A percentile compares a stretch with the other conserved stretches of the same genome.
These are phyloP conservation scores for Rhizophora mangle DNA, from an alignment of 345 rosid species.

Conservation along the genomic window DNA sequence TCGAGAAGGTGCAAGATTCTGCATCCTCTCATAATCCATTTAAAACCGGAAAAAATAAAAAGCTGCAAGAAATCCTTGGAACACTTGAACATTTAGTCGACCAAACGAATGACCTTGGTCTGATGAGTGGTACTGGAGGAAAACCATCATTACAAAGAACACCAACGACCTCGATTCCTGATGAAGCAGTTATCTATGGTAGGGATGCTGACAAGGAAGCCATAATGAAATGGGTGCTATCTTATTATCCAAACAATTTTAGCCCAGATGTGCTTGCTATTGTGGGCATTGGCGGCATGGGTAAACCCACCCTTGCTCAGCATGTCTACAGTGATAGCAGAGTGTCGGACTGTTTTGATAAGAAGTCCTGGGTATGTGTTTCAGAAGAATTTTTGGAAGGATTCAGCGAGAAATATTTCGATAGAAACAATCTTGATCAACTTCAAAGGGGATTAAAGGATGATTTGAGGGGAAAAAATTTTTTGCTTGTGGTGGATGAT, in stretches of 20 bases:
- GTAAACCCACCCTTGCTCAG: conserved; percentile 17
- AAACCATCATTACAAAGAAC: neutral
- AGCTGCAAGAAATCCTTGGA: conserved; percentile 6
- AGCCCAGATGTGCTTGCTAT: neutral
- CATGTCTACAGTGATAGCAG: neutral
- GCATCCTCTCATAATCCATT: conserved; percentile 10
- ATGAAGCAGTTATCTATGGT: neutral
- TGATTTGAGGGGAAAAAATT: neutral
- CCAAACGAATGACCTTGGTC: conserved; percentile 18
- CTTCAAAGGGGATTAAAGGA: neutral
- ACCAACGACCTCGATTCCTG: conserved; percentile 16
- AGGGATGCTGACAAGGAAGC: conserved; percentile 5
- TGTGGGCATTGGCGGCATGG: conserved; percentile 5
- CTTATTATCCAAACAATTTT: neutral
- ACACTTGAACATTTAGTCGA: conserved; percentile 10
- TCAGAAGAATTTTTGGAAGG: neutral
- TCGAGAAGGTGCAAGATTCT: neutral
- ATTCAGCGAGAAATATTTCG: neutral
- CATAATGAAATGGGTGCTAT: neutral
- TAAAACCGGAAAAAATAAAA: neutral
- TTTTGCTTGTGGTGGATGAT: conserved; percentile 15
- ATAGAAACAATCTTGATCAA: neutral
- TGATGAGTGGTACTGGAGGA: conserved; percentile 7
- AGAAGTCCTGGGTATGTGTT: conserved; percentile 3
- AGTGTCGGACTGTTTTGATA: neutral